Percentiles rank a stretch among this genome's conserved stretches.
phyloP scores from a whole-genome alignment of 2,329 filamentous ascomycete species.

The Cryphonectria radicalis region DNA sequence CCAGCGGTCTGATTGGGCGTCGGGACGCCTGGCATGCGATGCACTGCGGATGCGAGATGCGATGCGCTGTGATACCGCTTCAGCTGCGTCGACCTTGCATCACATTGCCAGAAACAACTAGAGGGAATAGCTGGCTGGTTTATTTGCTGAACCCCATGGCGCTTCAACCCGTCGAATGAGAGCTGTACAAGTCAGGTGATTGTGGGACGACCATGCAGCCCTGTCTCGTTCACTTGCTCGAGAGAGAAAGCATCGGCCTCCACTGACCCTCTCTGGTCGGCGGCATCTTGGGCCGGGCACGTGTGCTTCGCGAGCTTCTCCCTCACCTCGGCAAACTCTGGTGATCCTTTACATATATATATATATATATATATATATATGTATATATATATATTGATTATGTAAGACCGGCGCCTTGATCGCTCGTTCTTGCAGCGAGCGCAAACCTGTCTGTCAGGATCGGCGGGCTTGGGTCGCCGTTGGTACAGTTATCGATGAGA shows the following conservation, averaged over 20 bases:
- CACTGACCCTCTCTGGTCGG: not conserved
- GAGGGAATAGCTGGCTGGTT: not conserved
- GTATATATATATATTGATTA: not conserved
- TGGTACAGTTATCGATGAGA: not conserved
- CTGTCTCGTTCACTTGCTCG: not conserved
- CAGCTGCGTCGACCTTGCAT: not conserved
- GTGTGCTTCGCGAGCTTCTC: not conserved
- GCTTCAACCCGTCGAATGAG: not conserved
- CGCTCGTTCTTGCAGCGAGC: not conserved
- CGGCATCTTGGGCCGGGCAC: not conserved
- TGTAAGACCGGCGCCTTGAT: not conserved
- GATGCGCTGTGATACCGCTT: not conserved
- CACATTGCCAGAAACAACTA: not conserved
- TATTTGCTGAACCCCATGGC: not conserved
- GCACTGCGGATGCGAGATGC: conserved; percentile 3
- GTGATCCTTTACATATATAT: not conserved
- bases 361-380: not conserved
- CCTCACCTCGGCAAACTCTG: not conserved
- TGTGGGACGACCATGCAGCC: not conserved
- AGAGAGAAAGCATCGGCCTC: not conserved
- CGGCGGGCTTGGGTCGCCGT: not conserved
- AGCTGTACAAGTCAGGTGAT: not conserved
- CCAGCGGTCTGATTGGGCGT: not conserved
- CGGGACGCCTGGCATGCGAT: not conserved
- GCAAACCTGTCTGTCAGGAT: not conserved